These are phyloP conservation scores for Ganoderma meredithae DNA, from an alignment of 1,284 basidiomycete genomes.

Conservation along the genomic window DNA sequence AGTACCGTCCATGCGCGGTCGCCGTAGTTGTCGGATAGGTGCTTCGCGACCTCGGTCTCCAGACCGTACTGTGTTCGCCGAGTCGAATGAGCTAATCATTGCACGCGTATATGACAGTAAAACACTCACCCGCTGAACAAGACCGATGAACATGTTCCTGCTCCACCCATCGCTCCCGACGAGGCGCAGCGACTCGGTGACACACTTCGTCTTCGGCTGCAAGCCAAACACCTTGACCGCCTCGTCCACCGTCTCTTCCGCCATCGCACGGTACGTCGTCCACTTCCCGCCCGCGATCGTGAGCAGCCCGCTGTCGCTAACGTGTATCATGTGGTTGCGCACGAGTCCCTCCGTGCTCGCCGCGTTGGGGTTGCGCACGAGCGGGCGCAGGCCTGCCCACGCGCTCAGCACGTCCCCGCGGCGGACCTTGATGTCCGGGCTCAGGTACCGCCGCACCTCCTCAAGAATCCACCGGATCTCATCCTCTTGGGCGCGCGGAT, in stretches of 20 bases:
- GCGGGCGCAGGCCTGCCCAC: conserved; percentile 92
- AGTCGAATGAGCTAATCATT: conserved; percentile 8
- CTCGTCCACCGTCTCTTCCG: conserved; percentile 92
- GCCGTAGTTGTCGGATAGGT: conserved; percentile 94
- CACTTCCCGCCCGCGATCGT: conserved; percentile 99
- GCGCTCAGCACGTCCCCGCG: conserved; percentile 97
- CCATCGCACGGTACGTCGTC: conserved; percentile 98
- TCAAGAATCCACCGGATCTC: conserved; percentile 98
- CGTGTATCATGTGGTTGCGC: conserved; percentile 94
- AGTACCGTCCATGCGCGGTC: conserved; percentile 97
- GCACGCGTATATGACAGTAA: not conserved
- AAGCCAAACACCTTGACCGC: conserved; percentile 85
- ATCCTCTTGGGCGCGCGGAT: conserved; percentile 90
- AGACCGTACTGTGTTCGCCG: conserved; percentile 73
- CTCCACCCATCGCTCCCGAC: conserved; percentile 97
- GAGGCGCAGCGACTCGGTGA: conserved; percentile 84
- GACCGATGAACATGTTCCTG: conserved; percentile 95
- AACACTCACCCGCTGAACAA: conserved; percentile 82
- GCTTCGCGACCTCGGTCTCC: conserved; percentile 92
- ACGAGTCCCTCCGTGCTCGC: conserved; percentile 89
- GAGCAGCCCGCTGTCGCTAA: conserved; percentile 82
- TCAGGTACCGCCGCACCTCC: conserved; percentile 90
- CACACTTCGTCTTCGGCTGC: conserved; percentile 67
- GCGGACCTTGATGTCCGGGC: conserved; percentile 92
- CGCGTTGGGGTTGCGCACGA: conserved; percentile 87